Conservation (phyloP, 1,284 basidiomycete species). For the Tetrapyrgos nigripes region DNA sequence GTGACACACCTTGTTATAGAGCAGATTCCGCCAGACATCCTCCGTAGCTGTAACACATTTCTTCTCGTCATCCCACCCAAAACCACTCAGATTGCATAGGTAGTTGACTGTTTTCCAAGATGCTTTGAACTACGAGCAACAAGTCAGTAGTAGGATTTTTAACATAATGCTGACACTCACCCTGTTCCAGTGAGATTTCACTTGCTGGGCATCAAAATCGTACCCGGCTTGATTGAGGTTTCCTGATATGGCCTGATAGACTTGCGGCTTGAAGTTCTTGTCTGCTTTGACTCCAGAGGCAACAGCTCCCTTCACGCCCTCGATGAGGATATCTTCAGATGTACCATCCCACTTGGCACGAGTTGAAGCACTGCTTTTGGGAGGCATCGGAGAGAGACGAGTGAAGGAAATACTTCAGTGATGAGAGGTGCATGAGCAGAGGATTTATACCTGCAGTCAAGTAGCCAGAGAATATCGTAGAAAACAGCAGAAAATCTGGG, state of each 20-base stretch:
- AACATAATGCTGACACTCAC: not conserved
- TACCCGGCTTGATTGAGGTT: not conserved
- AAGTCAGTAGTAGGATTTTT: not conserved
- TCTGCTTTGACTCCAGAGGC: too few species aligned
- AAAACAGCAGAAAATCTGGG: too few species aligned
- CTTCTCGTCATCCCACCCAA: not conserved
- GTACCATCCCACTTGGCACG: not conserved
- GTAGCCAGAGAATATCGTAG: too few species aligned
- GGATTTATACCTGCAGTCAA: too few species aligned
- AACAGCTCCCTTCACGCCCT: not conserved
- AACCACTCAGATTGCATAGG: not conserved
- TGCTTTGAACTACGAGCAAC: not conserved
- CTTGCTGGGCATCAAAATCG: not conserved
- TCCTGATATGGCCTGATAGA: too few species aligned
- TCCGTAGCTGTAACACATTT: not conserved
- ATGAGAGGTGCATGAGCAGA: too few species aligned
- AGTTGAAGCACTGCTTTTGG: too few species aligned
- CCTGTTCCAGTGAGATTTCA: not conserved
- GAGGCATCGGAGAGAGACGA: too few species aligned
- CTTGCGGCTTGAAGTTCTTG: too few species aligned
- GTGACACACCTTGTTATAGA: too few species aligned
- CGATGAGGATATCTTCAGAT: not conserved
- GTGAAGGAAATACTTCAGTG: too few species aligned
- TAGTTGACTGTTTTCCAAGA: not conserved
- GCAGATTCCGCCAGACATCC: not conserved